Evolutionary conservation across 179 eudicot genomes (phyloP), one percentile per base, ranked within the genome.

Genomic region (Corrigiola litoralis): DNA sequence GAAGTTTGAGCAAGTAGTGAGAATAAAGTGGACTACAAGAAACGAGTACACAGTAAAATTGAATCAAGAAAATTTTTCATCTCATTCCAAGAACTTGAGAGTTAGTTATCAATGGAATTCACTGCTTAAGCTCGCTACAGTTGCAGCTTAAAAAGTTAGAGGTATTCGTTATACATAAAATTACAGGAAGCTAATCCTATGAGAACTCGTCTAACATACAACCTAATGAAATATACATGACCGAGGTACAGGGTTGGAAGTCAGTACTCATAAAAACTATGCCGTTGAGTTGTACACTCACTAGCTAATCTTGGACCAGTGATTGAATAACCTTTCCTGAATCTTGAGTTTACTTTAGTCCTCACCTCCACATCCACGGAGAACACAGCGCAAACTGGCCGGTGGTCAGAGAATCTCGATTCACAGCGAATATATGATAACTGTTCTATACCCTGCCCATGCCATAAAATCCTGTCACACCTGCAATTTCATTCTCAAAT

Each of bases 401-500:
- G 73, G 51, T 90, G 97, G 77, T 88, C 97, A 2, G 95, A 90
- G 42, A 90, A 86, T 63, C 84, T 81, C 8, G 95, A 90, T 59
- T 88, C 97, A 18, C 82, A 81, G 2, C 96, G 75, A 34, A 71
- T 32, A 37, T 91, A 88, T 21, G 83, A 75, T 49, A 88, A 29
- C 60, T 91, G 96, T 20, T 91, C 84, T 3, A 88, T 84, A 10
- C 88, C 85, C 2, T 56, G 67, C 0, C 97, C 97, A 5, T 75
- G 84, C 97, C 97, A 90, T 36, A 90, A 52, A 76, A 90, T 88
- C 56, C 97, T 84, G 23, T 90, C 97, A 66, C 97, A 90, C 97
- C 96, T 88, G 77, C 21, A 74, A 52, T 33, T 28, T 42, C 62
- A 57, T 44, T 14, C 27, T 23, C 24, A 66, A 40, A 17, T 23